Conservation (phyloP, 1,284 basidiomycete genomes). For the Anthracocystis walkeri region DNA sequence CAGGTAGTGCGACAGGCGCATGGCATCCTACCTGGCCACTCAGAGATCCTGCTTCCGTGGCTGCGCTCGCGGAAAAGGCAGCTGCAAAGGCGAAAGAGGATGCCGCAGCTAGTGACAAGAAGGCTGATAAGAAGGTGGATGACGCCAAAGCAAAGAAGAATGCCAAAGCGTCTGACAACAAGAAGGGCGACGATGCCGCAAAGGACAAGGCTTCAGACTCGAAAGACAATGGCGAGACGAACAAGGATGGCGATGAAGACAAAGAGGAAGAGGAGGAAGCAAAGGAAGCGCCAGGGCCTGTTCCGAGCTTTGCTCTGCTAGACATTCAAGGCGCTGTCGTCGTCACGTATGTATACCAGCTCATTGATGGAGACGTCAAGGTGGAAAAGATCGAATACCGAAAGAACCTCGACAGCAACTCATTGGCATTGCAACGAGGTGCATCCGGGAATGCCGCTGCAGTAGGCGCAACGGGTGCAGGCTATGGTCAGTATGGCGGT, state of each 20-base stretch:
- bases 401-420: conserved; percentile 54
- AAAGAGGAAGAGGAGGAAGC: conserved; percentile 32
- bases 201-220: conserved; percentile 32
- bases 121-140: conserved; percentile 28
- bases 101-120: conserved; percentile 18
- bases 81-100: conserved; percentile 30
- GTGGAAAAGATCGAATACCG: conserved; percentile 69
- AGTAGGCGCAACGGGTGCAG: conserved; percentile 22
- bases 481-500: conserved; percentile 36
- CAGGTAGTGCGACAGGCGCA: conserved; percentile 93
- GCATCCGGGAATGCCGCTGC: conserved; percentile 21
- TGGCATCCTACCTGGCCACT: conserved; percentile 76
- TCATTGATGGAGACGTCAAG: conserved; percentile 68
- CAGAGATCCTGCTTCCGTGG: conserved; percentile 36
- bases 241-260: conserved; percentile 8
- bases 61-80: conserved; percentile 23
- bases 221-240: conserved; percentile 18
- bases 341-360: conserved; percentile 68
- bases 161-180: conserved; percentile 21
- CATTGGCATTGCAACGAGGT: conserved; percentile 38
- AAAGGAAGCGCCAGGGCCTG: conserved; percentile 50
- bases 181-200: conserved; percentile 25
- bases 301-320: conserved; percentile 63
- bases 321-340: conserved; percentile 68
- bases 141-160: conserved; percentile 29